Percentiles rank a stretch among this genome's conserved stretches.
Conservation (phyloP, 257 asterid genomes). For the Henckelia pumila region DNA sequence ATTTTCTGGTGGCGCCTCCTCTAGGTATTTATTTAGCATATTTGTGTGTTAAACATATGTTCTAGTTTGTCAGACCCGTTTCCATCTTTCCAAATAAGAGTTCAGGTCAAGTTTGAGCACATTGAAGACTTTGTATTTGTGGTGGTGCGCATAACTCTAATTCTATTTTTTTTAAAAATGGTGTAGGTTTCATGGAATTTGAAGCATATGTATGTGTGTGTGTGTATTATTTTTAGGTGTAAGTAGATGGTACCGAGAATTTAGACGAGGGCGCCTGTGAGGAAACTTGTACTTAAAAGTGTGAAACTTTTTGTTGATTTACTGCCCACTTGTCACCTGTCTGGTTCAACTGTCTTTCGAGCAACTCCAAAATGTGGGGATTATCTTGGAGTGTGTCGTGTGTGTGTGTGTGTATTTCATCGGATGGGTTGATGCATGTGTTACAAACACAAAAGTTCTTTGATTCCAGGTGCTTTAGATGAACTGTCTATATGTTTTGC, state of each 20-base stretch:
- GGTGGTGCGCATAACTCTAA: neutral
- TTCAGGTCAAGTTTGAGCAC: constrained; percentile 3
- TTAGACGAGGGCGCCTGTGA: neutral
- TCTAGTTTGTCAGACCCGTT: neutral
- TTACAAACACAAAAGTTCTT: neutral
- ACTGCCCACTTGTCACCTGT: neutral
- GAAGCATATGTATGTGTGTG: neutral
- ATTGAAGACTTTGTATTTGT: neutral
- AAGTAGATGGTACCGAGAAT: neutral
- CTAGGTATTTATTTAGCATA: constrained; percentile 46
- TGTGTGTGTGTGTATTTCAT: neutral
- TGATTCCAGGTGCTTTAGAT: neutral
- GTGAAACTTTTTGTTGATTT: neutral
- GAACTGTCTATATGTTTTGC: neutral
- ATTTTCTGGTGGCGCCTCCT: constrained; percentile 87
- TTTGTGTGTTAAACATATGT: neutral
- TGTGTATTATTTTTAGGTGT: neutral
- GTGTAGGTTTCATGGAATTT: neutral
- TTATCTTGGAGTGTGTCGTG: neutral
- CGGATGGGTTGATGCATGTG: neutral
- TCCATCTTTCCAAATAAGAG: neutral
- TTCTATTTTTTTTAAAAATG: neutral
- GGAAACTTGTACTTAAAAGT: too few relatives aligned
- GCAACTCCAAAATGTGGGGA: neutral
- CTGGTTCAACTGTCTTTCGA: neutral